Conservation (phyloP, 1,139 yeast genomes). For the Lodderomyces oxycetoniae region DNA sequence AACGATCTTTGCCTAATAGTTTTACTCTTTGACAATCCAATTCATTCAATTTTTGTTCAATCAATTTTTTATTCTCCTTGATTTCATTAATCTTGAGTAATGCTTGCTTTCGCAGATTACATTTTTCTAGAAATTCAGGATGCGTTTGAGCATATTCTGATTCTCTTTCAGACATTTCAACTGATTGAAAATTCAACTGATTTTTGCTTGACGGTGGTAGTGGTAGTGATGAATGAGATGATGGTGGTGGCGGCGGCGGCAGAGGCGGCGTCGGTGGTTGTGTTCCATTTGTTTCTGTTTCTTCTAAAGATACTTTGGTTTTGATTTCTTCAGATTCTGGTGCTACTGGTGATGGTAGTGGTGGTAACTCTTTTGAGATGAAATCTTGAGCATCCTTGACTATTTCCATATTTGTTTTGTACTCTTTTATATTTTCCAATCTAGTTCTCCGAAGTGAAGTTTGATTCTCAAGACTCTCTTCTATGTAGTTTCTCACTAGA, state of each 20-base stretch:
- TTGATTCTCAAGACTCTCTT: slow-evolving; percentile 62
- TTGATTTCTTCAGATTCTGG: slow-evolving; percentile 1
- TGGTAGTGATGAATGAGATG: slow-evolving; percentile 7
- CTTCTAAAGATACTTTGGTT: not conserved
- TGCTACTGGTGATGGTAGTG: slow-evolving; percentile 1
- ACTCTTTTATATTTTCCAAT: slow-evolving; percentile 62
- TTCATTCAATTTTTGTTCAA: slow-evolving; percentile 58
- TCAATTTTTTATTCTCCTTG: slow-evolving; percentile 41
- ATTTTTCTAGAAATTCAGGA: slow-evolving; percentile 41
- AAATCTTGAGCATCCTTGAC: slow-evolving; percentile 44
- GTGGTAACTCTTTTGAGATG: slow-evolving; percentile 20
- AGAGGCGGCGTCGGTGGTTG: not conserved
- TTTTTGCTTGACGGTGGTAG: slow-evolving; percentile 17
- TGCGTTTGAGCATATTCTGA: slow-evolving; percentile 41
- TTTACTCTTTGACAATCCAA: slow-evolving; percentile 76
- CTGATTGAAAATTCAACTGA: slow-evolving; percentile 22
- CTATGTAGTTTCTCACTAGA: slow-evolving; percentile 60
- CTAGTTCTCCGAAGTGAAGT: slow-evolving; percentile 63
- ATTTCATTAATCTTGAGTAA: slow-evolving; percentile 40
- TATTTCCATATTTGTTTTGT: slow-evolving; percentile 46
- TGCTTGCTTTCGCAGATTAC: slow-evolving; percentile 39
- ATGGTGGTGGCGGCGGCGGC: slow-evolving; percentile 1
- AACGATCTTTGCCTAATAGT: slow-evolving; percentile 77
- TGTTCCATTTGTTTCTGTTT: slow-evolving; percentile 1
- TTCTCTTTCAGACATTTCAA: slow-evolving; percentile 51